These are phyloP conservation scores for Aphanomyces stellatus DNA, from an alignment of 352 stramenopile genomes.

Conservation along the genomic window DNA sequence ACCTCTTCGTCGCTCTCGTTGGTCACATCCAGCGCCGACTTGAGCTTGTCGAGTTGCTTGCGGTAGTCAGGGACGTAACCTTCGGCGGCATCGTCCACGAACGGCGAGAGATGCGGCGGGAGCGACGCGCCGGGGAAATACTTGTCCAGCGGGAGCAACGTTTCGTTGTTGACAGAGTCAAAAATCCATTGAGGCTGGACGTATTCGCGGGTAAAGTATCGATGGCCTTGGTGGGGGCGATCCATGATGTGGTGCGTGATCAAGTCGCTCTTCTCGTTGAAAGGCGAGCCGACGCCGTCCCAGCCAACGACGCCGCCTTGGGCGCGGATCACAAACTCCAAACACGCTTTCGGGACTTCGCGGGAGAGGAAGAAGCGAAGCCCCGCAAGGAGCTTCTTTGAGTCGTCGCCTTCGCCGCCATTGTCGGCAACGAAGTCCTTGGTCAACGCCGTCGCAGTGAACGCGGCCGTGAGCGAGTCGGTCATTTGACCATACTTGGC, in stretches of 20 bases:
- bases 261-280: conserved; percentile 78
- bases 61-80: conserved; percentile 97
- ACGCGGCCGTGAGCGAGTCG: conserved; percentile 86
- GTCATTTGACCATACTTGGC: conserved; percentile 77
- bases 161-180: conserved; percentile 95
- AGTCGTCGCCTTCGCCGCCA: conserved; percentile 56
- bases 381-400: conserved; percentile 67
- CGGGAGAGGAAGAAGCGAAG: conserved; percentile 90
- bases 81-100: conserved; percentile 95
- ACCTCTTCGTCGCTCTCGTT: conserved; percentile 40
- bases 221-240: conserved; percentile 84
- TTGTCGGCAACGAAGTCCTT: conserved; percentile 67
- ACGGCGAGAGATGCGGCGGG: conserved; percentile 90
- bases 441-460: conserved; percentile 68
- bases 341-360: conserved; percentile 90
- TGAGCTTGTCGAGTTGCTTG: conserved; percentile 80
- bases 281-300: conserved; percentile 90
- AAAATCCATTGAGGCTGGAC: conserved; percentile 99
- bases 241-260: conserved; percentile 98
- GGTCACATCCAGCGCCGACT: conserved; percentile 68
- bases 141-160: conserved; percentile 87
- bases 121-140: conserved; percentile 91
- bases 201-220: conserved; percentile 91
- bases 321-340: conserved; percentile 94
- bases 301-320: conserved; percentile 94